Evolutionary conservation across 768 basidiomycete species (phyloP).

Genomic region (Xerocomus spinulosus): DNA sequence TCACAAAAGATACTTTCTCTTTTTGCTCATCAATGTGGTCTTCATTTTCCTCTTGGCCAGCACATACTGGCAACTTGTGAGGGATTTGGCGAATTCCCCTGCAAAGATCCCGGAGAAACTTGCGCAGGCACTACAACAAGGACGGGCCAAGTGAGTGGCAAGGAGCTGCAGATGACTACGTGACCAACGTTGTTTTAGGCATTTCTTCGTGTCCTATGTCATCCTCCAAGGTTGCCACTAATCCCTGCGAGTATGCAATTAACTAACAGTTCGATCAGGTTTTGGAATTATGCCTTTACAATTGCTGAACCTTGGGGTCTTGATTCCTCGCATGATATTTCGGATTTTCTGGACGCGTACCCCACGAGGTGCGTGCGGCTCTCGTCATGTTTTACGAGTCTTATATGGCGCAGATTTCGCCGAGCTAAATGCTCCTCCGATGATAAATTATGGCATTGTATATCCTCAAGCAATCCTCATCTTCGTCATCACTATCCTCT

Average conservation of each 20-base stretch:
- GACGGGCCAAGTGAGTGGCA: constrained; percentile 54
- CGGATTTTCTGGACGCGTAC: constrained; percentile 80
- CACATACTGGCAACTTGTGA: constrained; percentile 87
- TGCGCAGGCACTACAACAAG: constrained; percentile 76
- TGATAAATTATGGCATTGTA: constrained; percentile 96
- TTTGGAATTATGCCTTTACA: constrained; percentile 95
- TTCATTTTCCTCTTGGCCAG: constrained; percentile 92
- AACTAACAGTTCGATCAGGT: constrained; percentile 38
- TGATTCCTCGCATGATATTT: constrained; percentile 73
- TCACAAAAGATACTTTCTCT: constrained; percentile 77
- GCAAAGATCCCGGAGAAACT: constrained; percentile 93
- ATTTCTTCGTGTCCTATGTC: constrained; percentile 84
- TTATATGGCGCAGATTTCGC: constrained; percentile 68
- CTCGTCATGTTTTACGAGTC: background rate
- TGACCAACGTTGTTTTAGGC: constrained; percentile 34
- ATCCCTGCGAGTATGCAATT: background rate
- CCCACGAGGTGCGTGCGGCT: constrained; percentile 64
- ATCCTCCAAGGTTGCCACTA: constrained; percentile 64
- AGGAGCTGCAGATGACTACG: constrained; percentile 6
- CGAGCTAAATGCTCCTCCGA: constrained; percentile 93
- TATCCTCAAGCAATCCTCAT: constrained; percentile 96
- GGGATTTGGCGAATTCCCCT: constrained; percentile 89
- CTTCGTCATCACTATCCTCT: constrained; percentile 91
- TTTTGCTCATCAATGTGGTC: constrained; percentile 87
- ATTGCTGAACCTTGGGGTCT: constrained; percentile 84